phyloP scores from a whole-genome alignment of 495 filamentous ascomycete genomes.

The Staphylotrichum tortipilum region DNA sequence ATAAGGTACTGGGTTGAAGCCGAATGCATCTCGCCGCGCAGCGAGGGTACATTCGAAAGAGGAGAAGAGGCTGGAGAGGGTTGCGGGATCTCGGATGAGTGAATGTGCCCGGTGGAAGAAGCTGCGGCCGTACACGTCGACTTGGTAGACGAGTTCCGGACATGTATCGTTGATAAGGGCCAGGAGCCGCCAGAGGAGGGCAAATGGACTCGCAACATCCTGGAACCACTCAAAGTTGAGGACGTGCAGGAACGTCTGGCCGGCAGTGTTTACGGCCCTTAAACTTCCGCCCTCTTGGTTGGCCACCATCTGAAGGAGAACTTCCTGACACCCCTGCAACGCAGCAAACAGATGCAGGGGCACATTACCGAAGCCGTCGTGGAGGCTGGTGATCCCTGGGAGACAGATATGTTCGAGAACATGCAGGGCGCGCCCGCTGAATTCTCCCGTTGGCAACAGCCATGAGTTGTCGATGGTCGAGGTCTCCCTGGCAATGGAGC shows the following conservation, averaged over 20 bases:
- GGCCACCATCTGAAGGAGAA: conserved; percentile 22
- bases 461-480: conserved; percentile 13
- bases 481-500: conserved; percentile 25
- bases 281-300: conserved; percentile 10
- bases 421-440: conserved; percentile 11
- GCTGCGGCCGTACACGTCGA: conserved; percentile 38
- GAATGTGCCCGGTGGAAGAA: conserved; percentile 35
- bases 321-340: conserved; percentile 18
- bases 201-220: conserved; percentile 7
- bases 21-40: conserved; percentile 32
- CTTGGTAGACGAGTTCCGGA: conserved; percentile 26
- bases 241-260: conserved; percentile 43
- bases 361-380: conserved; percentile 38
- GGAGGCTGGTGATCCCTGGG: conserved; percentile 12
- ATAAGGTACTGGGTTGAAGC: conserved; percentile 13
- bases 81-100: conserved; percentile 10
- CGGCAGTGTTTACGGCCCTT: conserved; percentile 28
- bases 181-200: conserved; percentile 24
- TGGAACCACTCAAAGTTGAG: conserved; percentile 34
- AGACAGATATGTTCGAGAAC: conserved; percentile 14
- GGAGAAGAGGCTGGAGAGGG: conserved; percentile 8
- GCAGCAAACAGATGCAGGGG: conserved; percentile 35
- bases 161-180: conserved; percentile 11
- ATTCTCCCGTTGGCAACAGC: conserved; percentile 16
- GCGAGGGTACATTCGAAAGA: conserved; percentile 4